Base-by-base conservation (phyloP, 2,329 filamentous ascomycete genomes). In the Diplodia mutila region DNA sequence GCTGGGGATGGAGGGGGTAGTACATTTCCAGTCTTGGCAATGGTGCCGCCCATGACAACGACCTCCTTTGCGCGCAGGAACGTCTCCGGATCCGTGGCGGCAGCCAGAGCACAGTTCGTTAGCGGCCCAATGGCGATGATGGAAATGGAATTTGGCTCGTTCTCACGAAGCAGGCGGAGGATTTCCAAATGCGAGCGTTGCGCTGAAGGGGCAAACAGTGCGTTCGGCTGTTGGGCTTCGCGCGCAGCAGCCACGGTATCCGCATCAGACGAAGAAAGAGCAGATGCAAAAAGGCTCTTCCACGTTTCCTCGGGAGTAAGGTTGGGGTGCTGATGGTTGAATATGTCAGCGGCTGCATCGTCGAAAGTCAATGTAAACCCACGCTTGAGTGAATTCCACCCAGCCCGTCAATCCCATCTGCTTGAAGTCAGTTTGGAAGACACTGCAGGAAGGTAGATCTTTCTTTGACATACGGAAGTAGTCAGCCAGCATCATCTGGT, bases 21-120 rank as follows among this genome's bases (percentile, higher is more conserved):
- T 78, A 85, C 82, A 78, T 99, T 99, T 72, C 95, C 95, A 61
- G 89, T 86, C 53, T 89, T 82, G 68, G 91, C 85, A 65, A 99
- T 86, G 27, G 92, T 90, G 69, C 95, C 95, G 68, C 94, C 95
- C 95, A 99, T 99, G 55, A 97, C 91, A 4, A 97, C 90, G 3
- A 99, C 86, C 79, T 98, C 93, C 78, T 96, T 97, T 59, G 89
- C 92, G 52, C 89, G 88, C 66, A 99, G 84, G 78, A 99, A 97
- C 0, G 93, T 90, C 78, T 94, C 92, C 0, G 94, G 90, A 72
- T 98, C 94, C 74, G 93, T 89, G 16, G 93, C 89, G 2, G 95
- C 94, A 3, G 95, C 95, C 29, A 97, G 80, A 1, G 95, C 95
- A 34, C 97, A 82, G 76, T 97, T 99, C n/a, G 95, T 98, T 72